Conservation (phyloP, 2,329 filamentous ascomycete genomes). For the Arthrobotrys pseudoclavata region DNA sequence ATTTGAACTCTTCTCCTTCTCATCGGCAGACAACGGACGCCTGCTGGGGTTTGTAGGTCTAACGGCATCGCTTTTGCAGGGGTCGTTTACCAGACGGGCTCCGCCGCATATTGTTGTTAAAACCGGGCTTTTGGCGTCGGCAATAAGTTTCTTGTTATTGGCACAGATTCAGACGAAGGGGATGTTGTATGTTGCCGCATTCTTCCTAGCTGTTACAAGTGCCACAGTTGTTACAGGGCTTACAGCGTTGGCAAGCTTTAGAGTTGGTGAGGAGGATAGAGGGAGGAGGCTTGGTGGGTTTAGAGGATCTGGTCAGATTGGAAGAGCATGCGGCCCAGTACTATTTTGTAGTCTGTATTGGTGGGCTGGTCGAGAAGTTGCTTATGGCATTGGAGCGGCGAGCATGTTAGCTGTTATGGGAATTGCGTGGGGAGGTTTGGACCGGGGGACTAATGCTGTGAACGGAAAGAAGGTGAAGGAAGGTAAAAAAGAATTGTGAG, state of each 20-base stretch:
- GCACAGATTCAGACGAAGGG: constrained; percentile 76
- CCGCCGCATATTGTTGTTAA: constrained; percentile 84
- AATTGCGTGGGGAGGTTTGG: constrained; percentile 75
- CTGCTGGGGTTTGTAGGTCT: constrained; percentile 92
- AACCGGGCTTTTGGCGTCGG: constrained; percentile 81
- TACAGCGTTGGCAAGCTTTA: constrained; percentile 91
- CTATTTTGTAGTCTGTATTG: constrained; percentile 91
- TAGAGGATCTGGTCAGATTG: constrained; percentile 78
- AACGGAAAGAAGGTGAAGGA: constrained; percentile 4
- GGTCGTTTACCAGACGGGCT: constrained; percentile 86
- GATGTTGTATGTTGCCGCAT: constrained; percentile 84
- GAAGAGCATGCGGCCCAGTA: constrained; percentile 86
- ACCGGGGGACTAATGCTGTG: constrained; percentile 68
- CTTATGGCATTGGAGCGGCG: constrained; percentile 83
- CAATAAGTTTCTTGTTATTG: constrained; percentile 84
- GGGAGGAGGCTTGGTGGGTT: constrained; percentile 89
- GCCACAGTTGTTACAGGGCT: constrained; percentile 95
- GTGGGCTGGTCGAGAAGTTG: constrained; percentile 92
- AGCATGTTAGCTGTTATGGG: constrained; percentile 82
- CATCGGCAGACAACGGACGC: constrained; percentile 82
- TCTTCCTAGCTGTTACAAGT: constrained; percentile 87
- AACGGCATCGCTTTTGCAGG: constrained; percentile 91
- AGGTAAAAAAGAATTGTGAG: constrained; percentile 49
- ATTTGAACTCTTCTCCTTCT: constrained; percentile 89
- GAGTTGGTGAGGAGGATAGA: constrained; percentile 82